Evolutionary conservation across 2,329 filamentous ascomycete species (phyloP).

Genomic region (Aspergillus versicolor): DNA sequence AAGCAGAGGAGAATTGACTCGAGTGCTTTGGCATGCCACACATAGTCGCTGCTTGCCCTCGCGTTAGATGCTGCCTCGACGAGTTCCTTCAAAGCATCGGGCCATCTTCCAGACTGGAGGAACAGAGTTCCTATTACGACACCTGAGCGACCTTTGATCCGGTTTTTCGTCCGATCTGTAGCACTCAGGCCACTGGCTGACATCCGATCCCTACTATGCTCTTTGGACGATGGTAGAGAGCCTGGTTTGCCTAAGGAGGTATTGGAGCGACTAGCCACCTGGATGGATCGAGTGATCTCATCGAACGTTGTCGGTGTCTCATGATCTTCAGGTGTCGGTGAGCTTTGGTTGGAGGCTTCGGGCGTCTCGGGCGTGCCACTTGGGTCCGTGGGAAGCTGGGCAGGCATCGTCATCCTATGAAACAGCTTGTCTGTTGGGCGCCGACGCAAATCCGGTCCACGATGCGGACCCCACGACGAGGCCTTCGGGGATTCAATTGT

Average conservation of each 20-base stretch:
- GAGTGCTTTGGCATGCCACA: slow-evolving; percentile 97
- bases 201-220: slow-evolving; percentile 59
- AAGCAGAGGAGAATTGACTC: slow-evolving; percentile 83
- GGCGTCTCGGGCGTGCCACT: slow-evolving; percentile 36
- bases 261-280: slow-evolving; percentile 37
- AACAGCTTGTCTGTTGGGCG: slow-evolving; percentile 57
- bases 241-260: slow-evolving; percentile 34
- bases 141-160: slow-evolving; percentile 74
- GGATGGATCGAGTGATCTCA: slow-evolving; percentile 49
- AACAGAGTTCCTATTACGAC: slow-evolving; percentile 83
- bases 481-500: slow-evolving; percentile 73
- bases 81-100: slow-evolving; percentile 80
- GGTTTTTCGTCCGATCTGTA: slow-evolving; percentile 74
- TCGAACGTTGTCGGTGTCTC: slow-evolving; percentile 56
- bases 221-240: slow-evolving; percentile 48
- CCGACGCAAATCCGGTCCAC: slow-evolving; percentile 46
- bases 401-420: slow-evolving; percentile 79
- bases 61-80: slow-evolving; percentile 75
- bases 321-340: slow-evolving; percentile 37
- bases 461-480: slow-evolving; percentile 49
- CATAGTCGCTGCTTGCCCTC: slow-evolving; percentile 78
- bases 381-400: slow-evolving; percentile 50
- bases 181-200: slow-evolving; percentile 69
- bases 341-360: slow-evolving; percentile 37
- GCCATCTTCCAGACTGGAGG: slow-evolving; percentile 86